These are phyloP conservation scores for Chlorokybus atmophyticus DNA, from an alignment of 139 green algal species.

Conservation along the genomic window DNA sequence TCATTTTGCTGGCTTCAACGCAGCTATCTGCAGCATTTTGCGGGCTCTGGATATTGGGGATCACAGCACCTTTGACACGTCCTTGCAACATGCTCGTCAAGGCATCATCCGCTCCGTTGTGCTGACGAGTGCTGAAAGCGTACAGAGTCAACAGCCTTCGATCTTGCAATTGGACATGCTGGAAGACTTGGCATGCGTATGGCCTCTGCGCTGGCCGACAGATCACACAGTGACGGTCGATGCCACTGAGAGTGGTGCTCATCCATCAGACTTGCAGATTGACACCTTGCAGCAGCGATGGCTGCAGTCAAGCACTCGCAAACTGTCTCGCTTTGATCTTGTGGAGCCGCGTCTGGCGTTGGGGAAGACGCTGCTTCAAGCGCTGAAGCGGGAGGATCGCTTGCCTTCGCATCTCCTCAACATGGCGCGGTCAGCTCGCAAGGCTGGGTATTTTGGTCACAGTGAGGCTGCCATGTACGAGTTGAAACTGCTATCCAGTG, in stretches of 20 bases:
- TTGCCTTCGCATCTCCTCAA: slow-evolving; percentile 19
- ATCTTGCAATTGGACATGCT: slow-evolving; percentile 11
- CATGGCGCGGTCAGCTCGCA: slow-evolving; percentile 32
- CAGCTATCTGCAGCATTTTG: slow-evolving; percentile 1
- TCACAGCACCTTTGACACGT: background rate
- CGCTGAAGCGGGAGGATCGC: slow-evolving; percentile 6
- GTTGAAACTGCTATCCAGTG: background rate
- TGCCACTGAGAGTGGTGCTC: background rate
- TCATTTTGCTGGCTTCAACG: slow-evolving; percentile 14
- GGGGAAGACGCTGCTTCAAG: slow-evolving; percentile 26
- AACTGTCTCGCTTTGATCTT: slow-evolving; percentile 36
- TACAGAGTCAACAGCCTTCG: slow-evolving; percentile 22
- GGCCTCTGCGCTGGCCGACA: slow-evolving; percentile 6
- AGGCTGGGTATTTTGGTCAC: slow-evolving; percentile 14
- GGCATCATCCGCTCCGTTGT: slow-evolving; percentile 5
- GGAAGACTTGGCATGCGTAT: slow-evolving; percentile 33
- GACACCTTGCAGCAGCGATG: background rate
- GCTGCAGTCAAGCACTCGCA: too few relatives aligned
- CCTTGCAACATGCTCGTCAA: background rate
- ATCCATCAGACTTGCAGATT: background rate
- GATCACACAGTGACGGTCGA: background rate
- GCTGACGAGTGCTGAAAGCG: slow-evolving; percentile 14
- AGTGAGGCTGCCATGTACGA: slow-evolving; percentile 8
- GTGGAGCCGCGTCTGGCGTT: slow-evolving; percentile 42
- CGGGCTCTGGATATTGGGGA: background rate